Evolutionary conservation across 164 flowering plant species (phyloP), one percentile per base, ranked within the genome.

Genomic region (Amborella trichopoda): DNA sequence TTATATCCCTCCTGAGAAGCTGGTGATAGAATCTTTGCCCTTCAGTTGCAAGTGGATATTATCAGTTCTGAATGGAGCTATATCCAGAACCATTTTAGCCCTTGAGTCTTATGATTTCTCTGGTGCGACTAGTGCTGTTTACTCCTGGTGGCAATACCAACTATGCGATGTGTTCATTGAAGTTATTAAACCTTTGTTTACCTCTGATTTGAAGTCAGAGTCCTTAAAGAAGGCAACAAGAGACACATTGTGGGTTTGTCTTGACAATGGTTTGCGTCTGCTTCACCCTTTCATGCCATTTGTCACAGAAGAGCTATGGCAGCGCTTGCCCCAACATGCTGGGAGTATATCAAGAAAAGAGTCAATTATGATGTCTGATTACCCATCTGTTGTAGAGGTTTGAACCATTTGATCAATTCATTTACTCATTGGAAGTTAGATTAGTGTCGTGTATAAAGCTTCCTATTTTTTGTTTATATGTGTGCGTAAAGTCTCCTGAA

Each of bases 271-370:
- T 23, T 60, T 91, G 68, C 77, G 96, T 19, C 62, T 91, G 61
- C 93, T 87, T 49, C 98, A 91, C 62, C 98, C 98, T 5, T 83
- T 91, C 68, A 91, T 91, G 98, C 96, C 98, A 19, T 91, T 66
- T 70, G 85, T 91, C 23, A 91, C 96, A 1, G 98, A 91, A 67
- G 98, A 91, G 50, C 50, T 91, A 34, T 91, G 98, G 98, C 98
- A 87, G 69, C 79, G 96, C n/a, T 94, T 91, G 56, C 96, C 98
- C 50, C 67, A 65, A 25, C 49, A 73, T 17, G 46, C 25, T 14
- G 71, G 66, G 58, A 41, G 27, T 26, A 3, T 17, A 26, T 32
- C 16, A 28, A 73, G 63, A 59, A 69, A 74, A 57, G 77, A 69
- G 44, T 91, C 98, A 16, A 81, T 91, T 18, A 75, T 84, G 90